A percentile compares a stretch with the other conserved stretches of the same genome.
Evolutionary conservation across 2,329 filamentous ascomycete species (phyloP).

Genomic region (Polytolypa hystricis): DNA sequence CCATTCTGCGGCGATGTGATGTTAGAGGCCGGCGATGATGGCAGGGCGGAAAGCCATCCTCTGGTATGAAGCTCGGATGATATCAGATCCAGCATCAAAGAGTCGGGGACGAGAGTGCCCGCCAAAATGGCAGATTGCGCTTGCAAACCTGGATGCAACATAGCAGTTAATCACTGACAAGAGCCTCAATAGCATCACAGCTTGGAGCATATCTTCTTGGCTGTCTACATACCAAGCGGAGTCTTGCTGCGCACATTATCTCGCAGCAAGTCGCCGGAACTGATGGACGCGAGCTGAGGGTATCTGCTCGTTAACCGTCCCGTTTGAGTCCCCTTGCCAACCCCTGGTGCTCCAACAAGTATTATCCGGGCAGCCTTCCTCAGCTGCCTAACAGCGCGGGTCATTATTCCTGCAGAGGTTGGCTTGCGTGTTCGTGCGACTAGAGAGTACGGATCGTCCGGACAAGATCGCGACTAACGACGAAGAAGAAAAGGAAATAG

Average conservation of each 20-base stretch:
- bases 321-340: slow-evolving; percentile 93
- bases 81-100: slow-evolving; percentile 84
- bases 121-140: slow-evolving; percentile 81
- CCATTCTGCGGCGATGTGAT: slow-evolving; percentile 30
- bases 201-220: no score
- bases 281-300: slow-evolving; percentile 80
- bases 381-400: slow-evolving; percentile 41
- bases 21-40: slow-evolving; percentile 34
- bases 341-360: slow-evolving; percentile 87
- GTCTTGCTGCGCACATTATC: slow-evolving; percentile 87
- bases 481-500: neutral
- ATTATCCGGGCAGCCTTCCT: slow-evolving; percentile 81
- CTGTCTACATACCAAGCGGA: slow-evolving; percentile 62
- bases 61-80: slow-evolving; percentile 75
- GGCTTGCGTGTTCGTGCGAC: neutral
- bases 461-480: no score
- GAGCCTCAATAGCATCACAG: no score
- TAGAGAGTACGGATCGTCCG: no score
- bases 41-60: slow-evolving; percentile 59
- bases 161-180: no score
- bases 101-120: slow-evolving; percentile 82
- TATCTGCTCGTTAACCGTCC: slow-evolving; percentile 78
- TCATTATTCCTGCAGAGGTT: slow-evolving; percentile 5
- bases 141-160: slow-evolving; percentile 79
- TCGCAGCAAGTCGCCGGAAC: slow-evolving; percentile 83